Conservation (phyloP, 768 basidiomycete genomes). For the Tylopilus sp. region DNA sequence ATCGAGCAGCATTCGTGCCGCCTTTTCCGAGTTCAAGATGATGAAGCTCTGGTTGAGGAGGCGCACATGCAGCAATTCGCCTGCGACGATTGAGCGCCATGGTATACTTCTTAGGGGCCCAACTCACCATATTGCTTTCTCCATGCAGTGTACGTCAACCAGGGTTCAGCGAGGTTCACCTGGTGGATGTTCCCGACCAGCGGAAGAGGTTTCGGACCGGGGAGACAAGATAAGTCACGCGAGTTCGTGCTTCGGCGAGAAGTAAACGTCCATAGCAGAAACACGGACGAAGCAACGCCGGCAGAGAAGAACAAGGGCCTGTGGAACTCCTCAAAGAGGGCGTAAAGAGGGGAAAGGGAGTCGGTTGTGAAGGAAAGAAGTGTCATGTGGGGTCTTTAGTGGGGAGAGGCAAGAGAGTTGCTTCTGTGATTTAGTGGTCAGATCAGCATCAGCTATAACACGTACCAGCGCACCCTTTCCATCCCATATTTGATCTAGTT, state of each 20-base stretch:
- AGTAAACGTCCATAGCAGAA: slow-evolving; percentile 6
- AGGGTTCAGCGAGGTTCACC: slow-evolving; percentile 28
- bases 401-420: neutral
- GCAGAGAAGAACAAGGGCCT: neutral
- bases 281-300: neutral
- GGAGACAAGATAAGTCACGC: slow-evolving; percentile 19
- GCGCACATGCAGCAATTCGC: slow-evolving; percentile 20
- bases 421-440: too few relatives aligned
- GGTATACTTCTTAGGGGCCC: neutral
- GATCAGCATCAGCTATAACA: too few relatives aligned
- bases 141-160: slow-evolving; percentile 36
- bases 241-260: neutral
- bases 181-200: slow-evolving; percentile 28
- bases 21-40: slow-evolving; percentile 29
- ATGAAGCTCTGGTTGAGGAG: slow-evolving; percentile 25
- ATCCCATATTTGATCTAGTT: too few relatives aligned
- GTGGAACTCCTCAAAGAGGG: neutral
- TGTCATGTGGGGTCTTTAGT: neutral
- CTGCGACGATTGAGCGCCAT: slow-evolving; percentile 6
- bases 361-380: neutral
- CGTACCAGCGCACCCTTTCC: too few relatives aligned
- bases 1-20: slow-evolving; percentile 23
- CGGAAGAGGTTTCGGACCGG: slow-evolving; percentile 32
- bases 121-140: slow-evolving; percentile 29
- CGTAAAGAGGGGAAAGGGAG: slow-evolving; percentile 1